Conservation (phyloP, 2,329 filamentous ascomycete species). For the Pseudocercospora pini-densiflorae region DNA sequence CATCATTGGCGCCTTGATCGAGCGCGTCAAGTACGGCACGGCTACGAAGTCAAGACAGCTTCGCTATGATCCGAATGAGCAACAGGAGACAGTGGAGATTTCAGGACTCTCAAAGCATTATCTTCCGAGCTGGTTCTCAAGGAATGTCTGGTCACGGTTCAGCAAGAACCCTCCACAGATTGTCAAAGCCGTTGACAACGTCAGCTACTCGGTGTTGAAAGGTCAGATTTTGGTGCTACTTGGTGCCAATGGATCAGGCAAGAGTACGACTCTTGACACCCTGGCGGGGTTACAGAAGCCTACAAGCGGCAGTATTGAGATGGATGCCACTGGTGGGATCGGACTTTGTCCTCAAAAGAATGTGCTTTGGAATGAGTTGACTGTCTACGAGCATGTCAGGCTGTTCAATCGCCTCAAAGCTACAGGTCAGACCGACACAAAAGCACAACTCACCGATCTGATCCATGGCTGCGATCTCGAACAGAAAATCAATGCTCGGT, state of each 20-base stretch:
- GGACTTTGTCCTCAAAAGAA: constrained; percentile 91
- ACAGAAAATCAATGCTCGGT: constrained; percentile 71
- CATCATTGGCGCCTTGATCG: constrained; percentile 73
- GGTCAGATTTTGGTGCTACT: constrained; percentile 86
- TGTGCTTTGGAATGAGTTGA: constrained; percentile 86
- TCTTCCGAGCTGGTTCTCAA: constrained; percentile 64
- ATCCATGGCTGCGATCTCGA: constrained; percentile 74
- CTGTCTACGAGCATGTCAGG: constrained; percentile 78
- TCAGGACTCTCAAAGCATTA: constrained; percentile 80
- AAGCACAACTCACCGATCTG: constrained; percentile 64
- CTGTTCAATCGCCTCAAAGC: constrained; percentile 85
- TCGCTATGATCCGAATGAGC: constrained; percentile 33
- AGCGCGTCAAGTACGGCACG: constrained; percentile 76
- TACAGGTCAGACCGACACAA: constrained; percentile 61
- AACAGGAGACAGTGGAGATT: constrained; percentile 66
- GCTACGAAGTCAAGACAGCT: constrained; percentile 60
- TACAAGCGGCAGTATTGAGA: constrained; percentile 73
- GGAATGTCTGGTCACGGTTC: constrained; percentile 50
- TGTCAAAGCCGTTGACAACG: constrained; percentile 76
- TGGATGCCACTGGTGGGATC: constrained; percentile 76
- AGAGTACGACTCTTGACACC: constrained; percentile 84
- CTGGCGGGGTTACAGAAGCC: constrained; percentile 80
- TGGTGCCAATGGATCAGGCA: constrained; percentile 86
- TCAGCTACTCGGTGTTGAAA: constrained; percentile 71
- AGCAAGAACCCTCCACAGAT: constrained; percentile 60